Evolutionary conservation across 139 green algal genomes (phyloP).

Genomic region (Trebouxia sp.): DNA sequence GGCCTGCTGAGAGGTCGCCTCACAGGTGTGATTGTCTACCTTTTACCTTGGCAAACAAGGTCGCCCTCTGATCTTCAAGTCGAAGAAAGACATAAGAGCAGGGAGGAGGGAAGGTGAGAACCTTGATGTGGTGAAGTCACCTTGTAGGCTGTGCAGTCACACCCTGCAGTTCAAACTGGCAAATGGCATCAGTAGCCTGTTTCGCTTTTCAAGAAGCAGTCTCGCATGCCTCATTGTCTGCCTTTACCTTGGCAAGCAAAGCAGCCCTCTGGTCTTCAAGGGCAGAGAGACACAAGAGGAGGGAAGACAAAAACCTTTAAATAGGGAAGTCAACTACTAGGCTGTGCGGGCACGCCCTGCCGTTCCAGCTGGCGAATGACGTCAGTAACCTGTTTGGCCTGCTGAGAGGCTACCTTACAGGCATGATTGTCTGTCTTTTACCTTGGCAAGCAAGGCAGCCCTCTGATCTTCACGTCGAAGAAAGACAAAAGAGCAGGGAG

Average conservation of each 20-base stretch:
- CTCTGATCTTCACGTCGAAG: conserved; percentile 64
- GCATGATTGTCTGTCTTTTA: conserved; percentile 74
- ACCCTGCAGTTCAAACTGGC: conserved; percentile 53
- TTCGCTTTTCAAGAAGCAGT: conserved; percentile 35
- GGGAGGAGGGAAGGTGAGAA: too few relatives aligned
- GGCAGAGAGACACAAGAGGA: too few relatives aligned
- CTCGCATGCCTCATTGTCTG: conserved; percentile 69
- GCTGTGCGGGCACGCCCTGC: background rate
- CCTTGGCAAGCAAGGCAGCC: conserved; percentile 60
- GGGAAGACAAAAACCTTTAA: too few relatives aligned
- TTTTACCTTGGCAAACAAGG: conserved; percentile 70
- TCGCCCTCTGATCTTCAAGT: conserved; percentile 65
- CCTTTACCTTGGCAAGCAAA: conserved; percentile 69
- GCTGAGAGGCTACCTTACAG: conserved; percentile 38
- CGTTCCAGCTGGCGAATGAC: conserved; percentile 58
- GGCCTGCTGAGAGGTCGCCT: conserved; percentile 36
- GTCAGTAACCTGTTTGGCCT: conserved; percentile 48
- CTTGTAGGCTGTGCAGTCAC: background rate
- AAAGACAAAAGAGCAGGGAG: too few relatives aligned
- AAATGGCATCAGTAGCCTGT: conserved; percentile 54
- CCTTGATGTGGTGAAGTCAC: too few relatives aligned
- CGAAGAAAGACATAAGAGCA: too few relatives aligned
- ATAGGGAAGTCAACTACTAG: too few relatives aligned
- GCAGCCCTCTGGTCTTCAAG: conserved; percentile 68
- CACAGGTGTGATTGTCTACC: conserved; percentile 66